These are phyloP conservation scores for Vigna hirtella DNA, from an alignment of 306 rosid genomes.

Conservation along the genomic window DNA sequence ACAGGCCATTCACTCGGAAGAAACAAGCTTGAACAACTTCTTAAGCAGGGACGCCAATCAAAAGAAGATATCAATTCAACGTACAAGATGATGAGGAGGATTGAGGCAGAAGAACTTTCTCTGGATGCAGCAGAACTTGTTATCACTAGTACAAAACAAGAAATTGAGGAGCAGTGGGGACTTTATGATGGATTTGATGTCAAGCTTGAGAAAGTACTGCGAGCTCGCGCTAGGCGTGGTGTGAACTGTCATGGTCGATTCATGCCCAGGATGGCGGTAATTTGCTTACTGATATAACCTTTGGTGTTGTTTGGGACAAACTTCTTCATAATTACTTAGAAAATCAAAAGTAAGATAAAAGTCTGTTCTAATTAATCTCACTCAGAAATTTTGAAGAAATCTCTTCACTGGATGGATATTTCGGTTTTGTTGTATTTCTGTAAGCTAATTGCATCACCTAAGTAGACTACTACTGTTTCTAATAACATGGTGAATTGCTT, in stretches of 20 bases:
- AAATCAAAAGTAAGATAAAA: not conserved
- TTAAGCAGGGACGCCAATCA: slow-evolving; percentile 91
- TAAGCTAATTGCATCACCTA: slow-evolving; percentile 6
- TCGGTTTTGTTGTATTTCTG: slow-evolving; percentile 10
- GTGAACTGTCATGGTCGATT: slow-evolving; percentile 85
- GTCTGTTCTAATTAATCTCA: not conserved
- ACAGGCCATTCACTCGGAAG: slow-evolving; percentile 95
- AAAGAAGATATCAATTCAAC: slow-evolving; percentile 90
- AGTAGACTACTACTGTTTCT: not conserved
- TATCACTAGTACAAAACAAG: slow-evolving; percentile 92
- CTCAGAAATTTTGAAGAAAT: not conserved
- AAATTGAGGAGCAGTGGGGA: slow-evolving; percentile 95
- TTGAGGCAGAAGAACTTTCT: slow-evolving; percentile 89
- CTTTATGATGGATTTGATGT: slow-evolving; percentile 93
- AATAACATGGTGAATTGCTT: not conserved
- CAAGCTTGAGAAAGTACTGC: slow-evolving; percentile 86
- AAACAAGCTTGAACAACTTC: slow-evolving; percentile 91
- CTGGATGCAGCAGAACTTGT: slow-evolving; percentile 94
- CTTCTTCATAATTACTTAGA: too few relatives aligned
- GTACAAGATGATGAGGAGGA: slow-evolving; percentile 89
- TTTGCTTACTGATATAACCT: slow-evolving; percentile 4
- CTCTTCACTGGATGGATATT: too few relatives aligned
- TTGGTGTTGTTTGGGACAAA: not conserved
- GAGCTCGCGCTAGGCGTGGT: slow-evolving; percentile 86
- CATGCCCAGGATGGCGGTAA: slow-evolving; percentile 98